These are phyloP conservation scores for Petunia hybrid DNA, from an alignment of 305 asterid genomes.

Conservation along the genomic window DNA sequence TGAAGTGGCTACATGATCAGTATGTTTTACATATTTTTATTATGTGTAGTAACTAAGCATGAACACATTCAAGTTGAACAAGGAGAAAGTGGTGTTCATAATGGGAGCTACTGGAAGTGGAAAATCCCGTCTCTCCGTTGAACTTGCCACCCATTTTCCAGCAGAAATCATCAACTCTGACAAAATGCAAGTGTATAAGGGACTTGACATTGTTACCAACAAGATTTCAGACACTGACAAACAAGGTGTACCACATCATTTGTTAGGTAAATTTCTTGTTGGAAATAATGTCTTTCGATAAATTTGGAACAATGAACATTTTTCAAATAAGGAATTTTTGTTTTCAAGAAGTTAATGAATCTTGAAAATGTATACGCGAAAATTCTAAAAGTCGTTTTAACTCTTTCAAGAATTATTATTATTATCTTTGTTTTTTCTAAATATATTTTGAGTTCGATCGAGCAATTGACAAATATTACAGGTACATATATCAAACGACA, in stretches of 20 bases:
- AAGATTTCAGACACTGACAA: conserved; percentile 40
- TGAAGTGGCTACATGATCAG: too few relatives aligned
- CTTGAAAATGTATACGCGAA: too few relatives aligned
- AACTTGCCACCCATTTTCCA: conserved; percentile 45
- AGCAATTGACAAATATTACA: too few relatives aligned
- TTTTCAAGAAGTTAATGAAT: too few relatives aligned
- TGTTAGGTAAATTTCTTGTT: conserved; percentile 33
- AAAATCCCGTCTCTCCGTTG: conserved; percentile 49
- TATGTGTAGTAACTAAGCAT: neutral
- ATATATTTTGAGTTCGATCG: too few relatives aligned
- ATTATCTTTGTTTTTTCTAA: too few relatives aligned
- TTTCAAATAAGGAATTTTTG: too few relatives aligned
- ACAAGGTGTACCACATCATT: conserved; percentile 54
- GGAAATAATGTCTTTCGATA: too few relatives aligned
- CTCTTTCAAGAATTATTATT: too few relatives aligned
- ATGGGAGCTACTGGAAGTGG: conserved; percentile 60
- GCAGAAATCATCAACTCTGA: conserved; percentile 56
- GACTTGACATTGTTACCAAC: conserved; percentile 47
- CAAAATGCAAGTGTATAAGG: conserved; percentile 57
- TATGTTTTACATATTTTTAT: neutral
- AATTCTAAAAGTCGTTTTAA: too few relatives aligned
- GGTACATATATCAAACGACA: too few relatives aligned
- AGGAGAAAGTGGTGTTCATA: conserved; percentile 48
- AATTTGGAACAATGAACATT: too few relatives aligned
- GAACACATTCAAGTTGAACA: neutral